These are phyloP conservation scores for Sophora flavescens DNA, from an alignment of 306 rosid species.

Conservation along the genomic window DNA sequence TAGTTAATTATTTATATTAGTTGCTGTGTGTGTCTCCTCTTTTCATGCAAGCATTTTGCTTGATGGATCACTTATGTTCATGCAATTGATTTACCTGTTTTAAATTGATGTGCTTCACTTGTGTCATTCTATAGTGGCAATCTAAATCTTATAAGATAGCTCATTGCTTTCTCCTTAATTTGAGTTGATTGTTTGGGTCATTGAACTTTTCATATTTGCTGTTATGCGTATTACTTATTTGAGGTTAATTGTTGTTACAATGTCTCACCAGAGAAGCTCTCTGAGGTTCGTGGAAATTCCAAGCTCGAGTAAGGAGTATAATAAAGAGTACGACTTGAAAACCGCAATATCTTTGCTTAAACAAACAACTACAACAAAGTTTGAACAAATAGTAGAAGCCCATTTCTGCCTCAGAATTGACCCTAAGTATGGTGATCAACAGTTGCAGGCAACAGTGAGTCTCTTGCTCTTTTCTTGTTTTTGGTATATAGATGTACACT, in stretches of 20 bases:
- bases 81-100: slow-evolving; percentile 6
- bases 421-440: slow-evolving; percentile 96
- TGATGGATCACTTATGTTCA: slow-evolving; percentile 25
- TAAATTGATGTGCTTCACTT: neutral
- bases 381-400: slow-evolving; percentile 89
- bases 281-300: slow-evolving; percentile 97
- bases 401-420: slow-evolving; percentile 98
- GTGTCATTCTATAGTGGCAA: neutral
- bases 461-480: slow-evolving; percentile 40
- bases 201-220: slow-evolving; percentile 5
- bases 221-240: neutral
- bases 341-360: slow-evolving; percentile 81
- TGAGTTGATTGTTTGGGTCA: slow-evolving; percentile 11
- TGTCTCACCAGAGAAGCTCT: slow-evolving; percentile 72
- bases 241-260: slow-evolving; percentile 35
- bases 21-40: neutral
- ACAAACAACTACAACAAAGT: slow-evolving; percentile 71
- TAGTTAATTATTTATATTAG: neutral
- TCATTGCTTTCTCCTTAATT: neutral
- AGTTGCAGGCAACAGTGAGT: slow-evolving; percentile 94
- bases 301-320: slow-evolving; percentile 72
- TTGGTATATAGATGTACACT: slow-evolving; percentile 19
- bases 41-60: slow-evolving; percentile 21
- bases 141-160: neutral
- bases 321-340: slow-evolving; percentile 79